These are phyloP conservation scores for Kwoniella shandongensis DNA, from an alignment of 768 basidiomycete species.

Conservation along the genomic window DNA sequence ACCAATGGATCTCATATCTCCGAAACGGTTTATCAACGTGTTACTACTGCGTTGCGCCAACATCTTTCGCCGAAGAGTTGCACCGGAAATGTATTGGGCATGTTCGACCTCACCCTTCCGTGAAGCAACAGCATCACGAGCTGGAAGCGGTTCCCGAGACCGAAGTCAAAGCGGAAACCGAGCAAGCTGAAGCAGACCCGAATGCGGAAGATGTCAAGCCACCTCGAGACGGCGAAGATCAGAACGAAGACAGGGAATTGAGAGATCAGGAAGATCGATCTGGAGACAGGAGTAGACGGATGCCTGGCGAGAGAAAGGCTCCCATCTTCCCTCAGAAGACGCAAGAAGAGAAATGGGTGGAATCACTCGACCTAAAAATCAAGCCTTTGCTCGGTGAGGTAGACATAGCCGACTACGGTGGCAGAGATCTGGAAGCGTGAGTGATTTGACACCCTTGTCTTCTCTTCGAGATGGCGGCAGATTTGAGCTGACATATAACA, in stretches of 20 bases:
- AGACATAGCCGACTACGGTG: slow-evolving; percentile 84
- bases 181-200: background rate
- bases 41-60: slow-evolving; percentile 94
- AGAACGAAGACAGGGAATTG: slow-evolving; percentile 13
- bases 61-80: slow-evolving; percentile 91
- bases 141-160: slow-evolving; percentile 37
- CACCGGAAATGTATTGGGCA: slow-evolving; percentile 93
- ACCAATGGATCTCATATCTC: slow-evolving; percentile 89
- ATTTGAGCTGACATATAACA: slow-evolving; percentile 1
- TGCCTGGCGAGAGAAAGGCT: slow-evolving; percentile 13
- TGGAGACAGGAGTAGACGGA: background rate
- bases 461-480: slow-evolving; percentile 11
- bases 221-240: slow-evolving; percentile 41
- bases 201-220: slow-evolving; percentile 55
- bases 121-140: slow-evolving; percentile 55
- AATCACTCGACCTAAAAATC: slow-evolving; percentile 82
- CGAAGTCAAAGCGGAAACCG: slow-evolving; percentile 16
- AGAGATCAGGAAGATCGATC: slow-evolving; percentile 16
- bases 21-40: slow-evolving; percentile 67
- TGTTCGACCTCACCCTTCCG: slow-evolving; percentile 57
- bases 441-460: slow-evolving; percentile 42
- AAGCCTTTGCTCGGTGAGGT: slow-evolving; percentile 75
- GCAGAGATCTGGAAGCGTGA: slow-evolving; percentile 85
- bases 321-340: slow-evolving; percentile 29
- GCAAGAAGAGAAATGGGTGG: slow-evolving; percentile 82